Evolutionary conservation across 1,139 yeast genomes (phyloP).

Genomic region (Yamadazyma conglobata): DNA sequence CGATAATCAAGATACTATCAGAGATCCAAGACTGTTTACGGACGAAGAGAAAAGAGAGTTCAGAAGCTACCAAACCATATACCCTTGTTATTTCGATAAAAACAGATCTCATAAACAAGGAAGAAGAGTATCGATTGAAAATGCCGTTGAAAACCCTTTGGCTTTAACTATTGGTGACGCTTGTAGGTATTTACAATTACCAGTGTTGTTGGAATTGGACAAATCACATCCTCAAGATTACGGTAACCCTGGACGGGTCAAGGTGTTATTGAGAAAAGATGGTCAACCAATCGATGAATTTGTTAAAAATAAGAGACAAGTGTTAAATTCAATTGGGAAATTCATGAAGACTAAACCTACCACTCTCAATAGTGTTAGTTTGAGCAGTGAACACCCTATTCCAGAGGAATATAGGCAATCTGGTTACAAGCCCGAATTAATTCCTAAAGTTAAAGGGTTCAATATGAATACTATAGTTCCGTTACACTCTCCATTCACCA

Average conservation of each 20-base stretch:
- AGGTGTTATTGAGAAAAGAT: conserved; percentile 59
- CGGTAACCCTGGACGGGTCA: conserved; percentile 94
- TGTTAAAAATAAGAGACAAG: conserved; percentile 59
- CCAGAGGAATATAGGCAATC: conserved; percentile 56
- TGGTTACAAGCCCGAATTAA: conserved; percentile 50
- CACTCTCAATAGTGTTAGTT: conserved; percentile 56
- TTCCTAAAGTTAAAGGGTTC: conserved; percentile 81
- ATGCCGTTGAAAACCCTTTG: conserved; percentile 82
- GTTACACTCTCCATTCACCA: conserved; percentile 69
- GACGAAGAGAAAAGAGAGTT: conserved; percentile 59
- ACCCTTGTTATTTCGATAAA: conserved; percentile 90
- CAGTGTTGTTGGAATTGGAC: conserved; percentile 66
- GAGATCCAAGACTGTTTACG: conserved; percentile 36
- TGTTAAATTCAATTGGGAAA: conserved; percentile 58
- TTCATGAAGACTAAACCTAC: conserved; percentile 71
- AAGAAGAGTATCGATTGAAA: conserved; percentile 63
- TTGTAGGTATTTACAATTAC: conserved; percentile 45
- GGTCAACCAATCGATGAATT: conserved; percentile 39
- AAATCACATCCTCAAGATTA: conserved; percentile 95
- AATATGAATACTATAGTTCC: conserved; percentile 86
- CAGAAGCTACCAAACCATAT: conserved; percentile 66
- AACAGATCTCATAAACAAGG: conserved; percentile 77
- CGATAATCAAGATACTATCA: conserved; percentile 21
- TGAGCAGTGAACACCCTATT: conserved; percentile 50
- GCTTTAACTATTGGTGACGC: conserved; percentile 80